Percentiles rank a stretch among this genome's conserved stretches.
Evolutionary conservation across 2,329 filamentous ascomycete genomes (phyloP).

Genomic region (Dothideomycetidae sp.): DNA sequence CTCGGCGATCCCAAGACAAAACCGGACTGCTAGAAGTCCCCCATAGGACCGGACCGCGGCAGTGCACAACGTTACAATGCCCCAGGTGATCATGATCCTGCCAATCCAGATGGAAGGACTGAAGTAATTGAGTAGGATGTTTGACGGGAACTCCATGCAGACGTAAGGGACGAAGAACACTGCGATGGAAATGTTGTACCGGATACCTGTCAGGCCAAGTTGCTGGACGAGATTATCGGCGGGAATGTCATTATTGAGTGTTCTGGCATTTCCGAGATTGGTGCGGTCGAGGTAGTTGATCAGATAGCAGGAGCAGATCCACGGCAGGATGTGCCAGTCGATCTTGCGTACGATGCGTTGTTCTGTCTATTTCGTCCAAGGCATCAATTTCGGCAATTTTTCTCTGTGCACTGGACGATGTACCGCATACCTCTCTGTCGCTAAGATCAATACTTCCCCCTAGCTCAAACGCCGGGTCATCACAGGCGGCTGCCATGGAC

Average conservation of each 20-base stretch:
- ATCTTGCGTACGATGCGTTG: constrained; percentile 9
- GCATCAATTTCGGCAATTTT: too few species aligned
- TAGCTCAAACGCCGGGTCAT: too few species aligned
- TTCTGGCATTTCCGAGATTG: constrained; percentile 10
- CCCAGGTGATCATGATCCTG: constrained; percentile 9
- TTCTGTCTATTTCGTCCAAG: too few species aligned
- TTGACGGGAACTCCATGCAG: constrained; percentile 21
- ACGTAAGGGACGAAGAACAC: constrained; percentile 24
- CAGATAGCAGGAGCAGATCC: constrained; percentile 7
- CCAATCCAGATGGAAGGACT: constrained; percentile 19
- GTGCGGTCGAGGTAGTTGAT: constrained; percentile 9
- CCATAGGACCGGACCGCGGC: constrained; percentile 8
- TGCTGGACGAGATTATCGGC: constrained; percentile 8
- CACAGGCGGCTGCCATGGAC: too few species aligned
- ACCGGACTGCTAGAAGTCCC: constrained; percentile 13
- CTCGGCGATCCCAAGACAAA: constrained; percentile 27
- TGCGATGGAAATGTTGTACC: constrained; percentile 7
- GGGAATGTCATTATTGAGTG: constrained; percentile 9
- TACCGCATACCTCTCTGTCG: too few species aligned
- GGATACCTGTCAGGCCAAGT: constrained; percentile 5
- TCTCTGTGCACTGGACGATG: too few species aligned
- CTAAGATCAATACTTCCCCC: too few species aligned
- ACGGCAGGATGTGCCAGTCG: constrained; percentile 7
- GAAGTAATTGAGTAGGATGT: constrained; percentile 18
- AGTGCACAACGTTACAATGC: constrained; percentile 10